Evolutionary conservation across 306 rosid genomes (phyloP).

Genomic region (Ochetophila trinervis): DNA sequence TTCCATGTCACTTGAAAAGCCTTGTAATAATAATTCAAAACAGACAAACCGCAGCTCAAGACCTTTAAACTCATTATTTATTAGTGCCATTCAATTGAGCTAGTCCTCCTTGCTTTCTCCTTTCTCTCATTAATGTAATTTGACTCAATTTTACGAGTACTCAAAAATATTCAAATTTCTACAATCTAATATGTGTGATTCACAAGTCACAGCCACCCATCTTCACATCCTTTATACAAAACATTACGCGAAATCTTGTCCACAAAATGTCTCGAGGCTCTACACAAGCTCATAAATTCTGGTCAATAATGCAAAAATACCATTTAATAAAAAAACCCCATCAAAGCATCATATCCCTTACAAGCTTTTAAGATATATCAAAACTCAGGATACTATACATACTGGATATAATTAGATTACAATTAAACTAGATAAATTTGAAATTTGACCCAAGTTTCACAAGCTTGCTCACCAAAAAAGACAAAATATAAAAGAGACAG

Average conservation of each 20-base stretch:
- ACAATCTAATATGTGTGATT: background rate
- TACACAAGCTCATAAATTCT: slow-evolving; percentile 28
- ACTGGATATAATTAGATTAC: too few species aligned
- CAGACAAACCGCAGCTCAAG: background rate
- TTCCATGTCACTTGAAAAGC: slow-evolving; percentile 4
- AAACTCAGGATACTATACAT: too few species aligned
- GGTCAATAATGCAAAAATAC: slow-evolving; percentile 26
- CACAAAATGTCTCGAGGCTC: slow-evolving; percentile 23
- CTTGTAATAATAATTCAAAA: background rate
- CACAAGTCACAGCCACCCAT: slow-evolving; percentile 19
- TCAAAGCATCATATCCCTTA: too few species aligned
- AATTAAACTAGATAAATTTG: too few species aligned
- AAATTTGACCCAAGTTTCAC: too few species aligned
- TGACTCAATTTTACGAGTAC: too few species aligned
- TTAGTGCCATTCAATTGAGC: too few species aligned
- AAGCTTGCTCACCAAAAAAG: background rate
- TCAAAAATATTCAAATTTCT: too few species aligned
- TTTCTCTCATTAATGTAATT: too few species aligned
- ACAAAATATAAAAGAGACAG: background rate
- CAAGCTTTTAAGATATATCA: too few species aligned
- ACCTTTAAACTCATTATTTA: too few species aligned
- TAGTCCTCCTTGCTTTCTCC: too few species aligned
- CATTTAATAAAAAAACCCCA: background rate
- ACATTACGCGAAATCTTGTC: slow-evolving; percentile 25
- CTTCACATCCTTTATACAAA: background rate